These are phyloP conservation scores for Catenaria anguillulae DNA, from an alignment of 371 early-diverging fungal species.

Conservation along the genomic window DNA sequence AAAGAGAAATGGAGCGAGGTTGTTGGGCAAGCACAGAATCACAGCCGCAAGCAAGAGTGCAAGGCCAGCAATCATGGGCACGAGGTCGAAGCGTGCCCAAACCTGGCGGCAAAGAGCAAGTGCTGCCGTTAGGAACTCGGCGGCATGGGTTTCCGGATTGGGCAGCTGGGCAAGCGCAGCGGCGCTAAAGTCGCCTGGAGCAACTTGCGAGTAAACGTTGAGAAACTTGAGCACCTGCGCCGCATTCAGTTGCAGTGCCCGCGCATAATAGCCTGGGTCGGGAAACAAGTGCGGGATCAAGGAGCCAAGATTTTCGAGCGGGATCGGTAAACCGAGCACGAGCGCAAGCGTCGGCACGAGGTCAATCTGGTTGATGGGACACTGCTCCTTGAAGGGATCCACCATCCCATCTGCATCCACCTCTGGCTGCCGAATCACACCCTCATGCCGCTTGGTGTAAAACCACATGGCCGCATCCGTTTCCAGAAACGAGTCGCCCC, in stretches of 20 bases:
- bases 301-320: constrained; percentile 75
- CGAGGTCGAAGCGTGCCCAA: constrained; percentile 85
- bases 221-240: constrained; percentile 63
- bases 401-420: constrained; percentile 15
- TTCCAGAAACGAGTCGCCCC: constrained; percentile 84
- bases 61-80: constrained; percentile 44
- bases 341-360: constrained; percentile 73
- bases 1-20: no score
- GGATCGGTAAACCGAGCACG: constrained; percentile 72
- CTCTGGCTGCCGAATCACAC: no score
- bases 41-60: constrained; percentile 21
- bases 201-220: constrained; percentile 25
- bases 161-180: constrained; percentile 7
- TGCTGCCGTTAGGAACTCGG: constrained; percentile 43
- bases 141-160: neutral
- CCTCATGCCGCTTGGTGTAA: constrained; percentile 35
- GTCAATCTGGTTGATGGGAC: constrained; percentile 67
- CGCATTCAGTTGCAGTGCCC: constrained; percentile 31
- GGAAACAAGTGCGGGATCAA: constrained; percentile 60
- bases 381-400: neutral
- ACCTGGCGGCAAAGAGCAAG: constrained; percentile 55
- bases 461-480: constrained; percentile 69
- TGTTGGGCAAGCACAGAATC: constrained; percentile 13
- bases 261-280: neutral
- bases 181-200: constrained; percentile 23